Base-by-base conservation (phyloP, 2,329 filamentous ascomycete genomes). In the Stemphylium vesicarium region DNA sequence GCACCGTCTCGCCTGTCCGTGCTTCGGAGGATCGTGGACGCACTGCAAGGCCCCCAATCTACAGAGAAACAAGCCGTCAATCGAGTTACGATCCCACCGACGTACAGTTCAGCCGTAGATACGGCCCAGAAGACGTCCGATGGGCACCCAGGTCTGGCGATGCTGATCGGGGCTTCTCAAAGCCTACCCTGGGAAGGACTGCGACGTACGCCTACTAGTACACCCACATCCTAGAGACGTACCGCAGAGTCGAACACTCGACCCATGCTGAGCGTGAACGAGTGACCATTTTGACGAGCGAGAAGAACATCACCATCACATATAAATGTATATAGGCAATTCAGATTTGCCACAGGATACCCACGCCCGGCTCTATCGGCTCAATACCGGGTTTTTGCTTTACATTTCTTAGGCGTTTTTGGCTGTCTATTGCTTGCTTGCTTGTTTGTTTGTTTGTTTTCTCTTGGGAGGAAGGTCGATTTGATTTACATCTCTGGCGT, bases 111-210 rank as follows among this genome's bases (percentile, higher is more conserved):
- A 35, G 53, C 13, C 66, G 56, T 33, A 69, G 66, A 42, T 62
- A 65, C 22, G 70, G 70, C 1, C 69, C 71, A 10, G 76, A 79
- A 20, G 74, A 78, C 43, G 64, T 80, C 36, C 70, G 65, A 9
- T 75, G 64, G 60, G 64, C 64, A 22, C 61, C 65, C 0, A 53
- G 59, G n/a, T 47, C 54, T 26, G 54, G 65, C n/a, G 68, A 72
- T 6, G 43, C 57, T 40, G 68, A 68, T 10, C 49, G 57, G 31
- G 68, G 69, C 18, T 61, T 54, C 33, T 38, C 59, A 37, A 73
- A 69, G 56, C 71, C 71, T 29, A 41, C 24, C 12, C 44, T 74
- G 6, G 49, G 62, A 12, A 64, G 69, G 43, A 61, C 61, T 20
- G 60, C 65, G 16, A 72, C 70, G n/a, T 69, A 59, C 52, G 70